These are phyloP conservation scores for Xylaria multiplex DNA, from an alignment of 2,329 filamentous ascomycete species.

Conservation along the genomic window DNA sequence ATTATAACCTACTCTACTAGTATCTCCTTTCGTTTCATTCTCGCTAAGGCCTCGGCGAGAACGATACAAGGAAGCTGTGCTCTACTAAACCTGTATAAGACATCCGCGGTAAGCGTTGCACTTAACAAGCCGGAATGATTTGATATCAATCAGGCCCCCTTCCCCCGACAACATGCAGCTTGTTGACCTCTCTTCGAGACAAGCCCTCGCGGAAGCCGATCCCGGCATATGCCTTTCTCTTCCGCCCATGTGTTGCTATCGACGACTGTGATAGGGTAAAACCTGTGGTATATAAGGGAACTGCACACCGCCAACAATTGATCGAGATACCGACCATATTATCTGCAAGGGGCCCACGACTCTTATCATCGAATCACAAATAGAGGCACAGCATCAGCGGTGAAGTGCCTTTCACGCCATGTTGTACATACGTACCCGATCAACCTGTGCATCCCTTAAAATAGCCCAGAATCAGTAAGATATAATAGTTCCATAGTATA, in stretches of 20 bases:
- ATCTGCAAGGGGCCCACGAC: background rate
- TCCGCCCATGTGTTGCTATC: conserved; percentile 27
- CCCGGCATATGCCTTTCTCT: background rate
- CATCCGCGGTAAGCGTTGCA: conserved; percentile 12
- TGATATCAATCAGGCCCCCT: background rate
- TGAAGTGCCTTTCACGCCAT: conserved; percentile 5
- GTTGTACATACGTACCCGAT: background rate
- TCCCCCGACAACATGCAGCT: background rate
- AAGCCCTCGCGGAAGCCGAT: conserved; percentile 15
- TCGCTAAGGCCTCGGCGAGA: background rate
- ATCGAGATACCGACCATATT: background rate
- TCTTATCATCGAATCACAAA: conserved; percentile 17
- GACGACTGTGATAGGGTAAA: conserved; percentile 23
- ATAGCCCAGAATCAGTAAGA: background rate
- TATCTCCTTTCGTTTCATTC: background rate
- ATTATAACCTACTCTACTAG: background rate
- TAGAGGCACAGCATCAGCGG: conserved; percentile 11
- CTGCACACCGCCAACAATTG: conserved; percentile 21
- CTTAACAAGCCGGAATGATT: too few relatives aligned
- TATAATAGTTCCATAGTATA: background rate
- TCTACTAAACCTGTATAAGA: conserved; percentile 1
- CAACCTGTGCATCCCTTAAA: background rate
- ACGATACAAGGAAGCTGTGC: background rate
- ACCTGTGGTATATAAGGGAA: background rate
- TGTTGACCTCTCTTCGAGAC: conserved; percentile 1